Evolutionary conservation across 1,284 basidiomycete genomes (phyloP).

Genomic region (Cerrena zonata): DNA sequence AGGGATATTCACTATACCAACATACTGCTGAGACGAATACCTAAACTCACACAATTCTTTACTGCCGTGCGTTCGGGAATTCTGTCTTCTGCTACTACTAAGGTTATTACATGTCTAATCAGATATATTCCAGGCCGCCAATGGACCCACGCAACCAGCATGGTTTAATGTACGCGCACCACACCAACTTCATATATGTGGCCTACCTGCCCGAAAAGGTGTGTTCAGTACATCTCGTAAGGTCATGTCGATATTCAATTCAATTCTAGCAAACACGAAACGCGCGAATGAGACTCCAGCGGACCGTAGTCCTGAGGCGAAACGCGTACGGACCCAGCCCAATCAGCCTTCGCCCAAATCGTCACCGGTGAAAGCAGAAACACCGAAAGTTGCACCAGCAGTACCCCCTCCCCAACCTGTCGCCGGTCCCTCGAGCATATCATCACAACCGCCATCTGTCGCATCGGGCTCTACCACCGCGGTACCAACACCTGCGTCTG

Average conservation of each 20-base stretch:
- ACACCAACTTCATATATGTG: neutral
- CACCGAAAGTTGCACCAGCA: neutral
- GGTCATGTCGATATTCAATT: too few species aligned
- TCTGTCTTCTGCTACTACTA: constrained; percentile 1
- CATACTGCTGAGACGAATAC: constrained; percentile 41
- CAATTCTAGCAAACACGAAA: neutral
- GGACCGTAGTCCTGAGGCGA: constrained; percentile 23
- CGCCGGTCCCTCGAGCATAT: constrained; percentile 8
- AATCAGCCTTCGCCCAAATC: constrained; percentile 15
- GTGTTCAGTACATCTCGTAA: too few species aligned
- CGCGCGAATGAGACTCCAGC: constrained; percentile 9
- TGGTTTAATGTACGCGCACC: constrained; percentile 2
- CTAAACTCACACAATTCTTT: constrained; percentile 48
- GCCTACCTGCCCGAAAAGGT: neutral
- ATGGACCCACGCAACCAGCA: neutral
- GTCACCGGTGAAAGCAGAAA: constrained; percentile 8
- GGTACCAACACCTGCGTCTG: constrained; percentile 2
- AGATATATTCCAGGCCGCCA: constrained; percentile 3
- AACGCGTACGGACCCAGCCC: constrained; percentile 18
- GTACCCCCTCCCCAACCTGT: constrained; percentile 10
- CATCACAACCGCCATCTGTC: constrained; percentile 8
- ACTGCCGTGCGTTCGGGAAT: constrained; percentile 40
- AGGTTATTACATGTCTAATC: neutral
- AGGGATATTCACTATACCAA: constrained; percentile 56
- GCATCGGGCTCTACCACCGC: neutral